phyloP scores from a whole-genome alignment of 2,329 filamentous ascomycete genomes.

The Xylariaceae sp. region DNA sequence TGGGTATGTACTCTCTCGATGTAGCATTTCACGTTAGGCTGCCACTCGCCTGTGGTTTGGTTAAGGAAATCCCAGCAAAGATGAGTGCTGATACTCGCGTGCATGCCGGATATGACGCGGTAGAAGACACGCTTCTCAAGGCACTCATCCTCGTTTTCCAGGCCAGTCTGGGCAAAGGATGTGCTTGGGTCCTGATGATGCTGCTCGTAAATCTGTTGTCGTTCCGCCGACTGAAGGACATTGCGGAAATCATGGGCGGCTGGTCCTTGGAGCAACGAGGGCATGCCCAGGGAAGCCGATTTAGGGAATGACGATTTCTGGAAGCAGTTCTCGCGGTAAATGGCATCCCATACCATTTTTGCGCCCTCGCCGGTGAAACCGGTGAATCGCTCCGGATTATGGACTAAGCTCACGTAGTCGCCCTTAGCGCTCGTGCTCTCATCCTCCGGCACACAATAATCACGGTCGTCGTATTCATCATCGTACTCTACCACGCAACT shows the following conservation, averaged over 20 bases:
- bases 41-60: constrained; percentile 92
- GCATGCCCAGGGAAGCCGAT: constrained; percentile 60
- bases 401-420: constrained; percentile 92
- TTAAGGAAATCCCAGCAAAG: constrained; percentile 96
- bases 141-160: constrained; percentile 88
- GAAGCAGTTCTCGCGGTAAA: constrained; percentile 98
- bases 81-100: constrained; percentile 95
- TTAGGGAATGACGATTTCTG: constrained; percentile 68
- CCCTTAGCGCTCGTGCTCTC: constrained; percentile 85
- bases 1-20: constrained; percentile 80
- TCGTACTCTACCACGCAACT: constrained; percentile 98
- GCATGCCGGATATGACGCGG: constrained; percentile 94
- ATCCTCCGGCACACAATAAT: constrained; percentile 96
- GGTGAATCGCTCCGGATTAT: constrained; percentile 95
- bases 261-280: constrained; percentile 51
- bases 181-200: constrained; percentile 61
- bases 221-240: constrained; percentile 63
- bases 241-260: constrained; percentile 67
- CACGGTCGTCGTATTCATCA: constrained; percentile 93
- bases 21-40: constrained; percentile 89
- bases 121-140: constrained; percentile 99
- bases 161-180: constrained; percentile 65
- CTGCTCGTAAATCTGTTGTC: constrained; percentile 67
- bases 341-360: constrained; percentile 92
- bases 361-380: constrained; percentile 87